Percentiles rank a stretch among this genome's conserved stretches.
phyloP scores from a whole-genome alignment of 2,329 filamentous ascomycete genomes.

The Cladosporium sp. region DNA sequence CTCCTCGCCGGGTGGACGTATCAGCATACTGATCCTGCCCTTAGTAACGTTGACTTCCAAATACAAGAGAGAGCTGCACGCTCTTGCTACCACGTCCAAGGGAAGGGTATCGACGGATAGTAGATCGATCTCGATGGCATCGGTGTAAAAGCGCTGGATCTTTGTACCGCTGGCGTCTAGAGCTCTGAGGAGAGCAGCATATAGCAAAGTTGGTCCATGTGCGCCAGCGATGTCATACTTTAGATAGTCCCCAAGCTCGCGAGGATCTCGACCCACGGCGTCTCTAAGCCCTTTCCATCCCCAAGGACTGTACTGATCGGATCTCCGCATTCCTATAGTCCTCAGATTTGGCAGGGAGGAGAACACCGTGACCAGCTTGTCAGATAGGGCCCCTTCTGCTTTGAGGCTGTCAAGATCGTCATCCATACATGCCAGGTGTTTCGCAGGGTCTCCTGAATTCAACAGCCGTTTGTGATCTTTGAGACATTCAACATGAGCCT shows the following conservation, averaged over 20 bases:
- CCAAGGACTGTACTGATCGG: slow-evolving; percentile 26
- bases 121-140: slow-evolving; percentile 30
- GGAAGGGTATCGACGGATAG: slow-evolving; percentile 17
- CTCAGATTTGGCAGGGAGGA: slow-evolving; percentile 23
- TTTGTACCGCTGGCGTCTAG: slow-evolving; percentile 14
- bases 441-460: slow-evolving; percentile 11
- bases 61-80: slow-evolving; percentile 25
- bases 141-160: slow-evolving; percentile 30
- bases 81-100: slow-evolving; percentile 17
- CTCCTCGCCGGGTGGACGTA: not conserved
- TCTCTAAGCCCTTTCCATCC: slow-evolving; percentile 24
- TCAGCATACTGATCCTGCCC: not conserved
- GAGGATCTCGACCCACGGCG: slow-evolving; percentile 25
- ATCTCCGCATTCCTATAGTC: slow-evolving; percentile 30
- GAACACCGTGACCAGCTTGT: slow-evolving; percentile 18
- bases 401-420: not conserved
- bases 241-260: slow-evolving; percentile 17
- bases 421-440: no score
- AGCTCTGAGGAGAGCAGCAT: slow-evolving; percentile 23
- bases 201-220: slow-evolving; percentile 24
- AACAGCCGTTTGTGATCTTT: slow-evolving; percentile 17
- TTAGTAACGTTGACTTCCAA: slow-evolving; percentile 26
- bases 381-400: slow-evolving; percentile 14
- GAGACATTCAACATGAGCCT: slow-evolving; percentile 20
- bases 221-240: not conserved